Base-by-base conservation (phyloP, 495 filamentous ascomycete species). In the Penicillium waksmanii region DNA sequence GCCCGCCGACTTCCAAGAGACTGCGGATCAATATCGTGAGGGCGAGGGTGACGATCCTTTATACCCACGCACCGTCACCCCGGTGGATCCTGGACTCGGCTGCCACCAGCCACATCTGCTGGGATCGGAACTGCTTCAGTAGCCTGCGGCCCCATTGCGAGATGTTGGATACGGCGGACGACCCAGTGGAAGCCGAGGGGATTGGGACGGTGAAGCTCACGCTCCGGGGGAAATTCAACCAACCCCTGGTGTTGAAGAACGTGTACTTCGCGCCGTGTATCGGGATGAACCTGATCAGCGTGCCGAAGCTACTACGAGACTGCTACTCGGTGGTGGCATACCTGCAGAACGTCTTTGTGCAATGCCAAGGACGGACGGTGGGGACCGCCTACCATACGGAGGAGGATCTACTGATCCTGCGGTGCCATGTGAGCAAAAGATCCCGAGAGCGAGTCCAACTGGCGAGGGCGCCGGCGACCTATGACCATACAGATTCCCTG, bases 1-100 rank as follows among this genome's bases (percentile, higher is more conserved):
- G 27, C 27, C 27, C 27, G 27, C 27, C 27, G 27, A 27, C 27
- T 27, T 27, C 6, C 27, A 27, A 27, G 27, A 27, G 27, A 27
- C 27, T 3, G 27, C 2, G 27, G 27, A 27, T 27, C 27, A 27
- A 27, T 27, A 27, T 27, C 27, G 27, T 27, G 27, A 27, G 27
- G 27, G 27, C 27, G 27, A 27, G 27, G 27, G 27, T 27, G 27
- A 27, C 27, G 27, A 27, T 3, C 27, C 27, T 27, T 27, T 27
- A 27, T 58, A 63, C 55, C 55, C 55, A 63, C 60, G 55, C 50
- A 53, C 60, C 51, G 51, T 34, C 43, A 48, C 55, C 31, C 44
- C 55, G 55, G 60, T 63, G 60, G 60, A 63, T 63, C 42, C 33
- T 58, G 35, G 61, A 63, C 61, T 63, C 61, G 19, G 57, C 57